Percentiles rank a stretch among this genome's conserved stretches.
These are phyloP conservation scores for Picochlorum sp. DNA, from an alignment of 139 green algal species.

Conservation along the genomic window DNA sequence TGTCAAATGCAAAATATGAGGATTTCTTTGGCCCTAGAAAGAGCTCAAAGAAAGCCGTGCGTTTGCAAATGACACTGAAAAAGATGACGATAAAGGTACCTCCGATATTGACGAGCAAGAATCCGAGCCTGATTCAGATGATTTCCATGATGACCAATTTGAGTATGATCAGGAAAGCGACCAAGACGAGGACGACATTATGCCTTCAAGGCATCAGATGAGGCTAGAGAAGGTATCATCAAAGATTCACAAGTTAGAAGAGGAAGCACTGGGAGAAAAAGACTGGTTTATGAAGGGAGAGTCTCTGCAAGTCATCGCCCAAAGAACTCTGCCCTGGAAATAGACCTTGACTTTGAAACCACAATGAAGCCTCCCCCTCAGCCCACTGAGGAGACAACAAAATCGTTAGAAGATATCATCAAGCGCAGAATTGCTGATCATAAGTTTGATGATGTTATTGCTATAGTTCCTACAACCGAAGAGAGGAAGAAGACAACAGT, in stretches of 20 bases:
- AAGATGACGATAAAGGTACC: not conserved
- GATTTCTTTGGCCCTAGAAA: slow-evolving; percentile 60
- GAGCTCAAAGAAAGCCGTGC: not conserved
- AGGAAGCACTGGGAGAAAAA: slow-evolving; percentile 58
- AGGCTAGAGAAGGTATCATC: slow-evolving; percentile 35
- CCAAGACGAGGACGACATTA: slow-evolving; percentile 1
- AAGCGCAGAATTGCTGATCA: slow-evolving; percentile 52
- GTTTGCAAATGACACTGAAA: not conserved
- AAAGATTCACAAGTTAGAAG: slow-evolving; percentile 51
- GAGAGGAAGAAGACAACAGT: slow-evolving; percentile 46
- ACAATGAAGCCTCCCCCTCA: slow-evolving; percentile 51
- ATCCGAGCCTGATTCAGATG: slow-evolving; percentile 13
- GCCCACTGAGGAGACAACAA: slow-evolving; percentile 76
- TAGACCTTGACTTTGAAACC: slow-evolving; percentile 93
- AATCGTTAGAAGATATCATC: slow-evolving; percentile 84
- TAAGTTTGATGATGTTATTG: slow-evolving; percentile 70
- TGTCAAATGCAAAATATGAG: slow-evolving; percentile 39
- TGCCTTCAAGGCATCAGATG: slow-evolving; percentile 55
- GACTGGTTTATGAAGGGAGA: slow-evolving; percentile 79
- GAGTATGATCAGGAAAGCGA: slow-evolving; percentile 13
- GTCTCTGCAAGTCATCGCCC: slow-evolving; percentile 49
- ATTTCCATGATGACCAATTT: slow-evolving; percentile 16
- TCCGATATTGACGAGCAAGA: slow-evolving; percentile 12
- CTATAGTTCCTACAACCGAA: slow-evolving; percentile 41
- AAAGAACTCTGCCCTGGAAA: slow-evolving; percentile 82